Conservation (phyloP, 306 rosid genomes). For the Ormosia semicastrata region DNA sequence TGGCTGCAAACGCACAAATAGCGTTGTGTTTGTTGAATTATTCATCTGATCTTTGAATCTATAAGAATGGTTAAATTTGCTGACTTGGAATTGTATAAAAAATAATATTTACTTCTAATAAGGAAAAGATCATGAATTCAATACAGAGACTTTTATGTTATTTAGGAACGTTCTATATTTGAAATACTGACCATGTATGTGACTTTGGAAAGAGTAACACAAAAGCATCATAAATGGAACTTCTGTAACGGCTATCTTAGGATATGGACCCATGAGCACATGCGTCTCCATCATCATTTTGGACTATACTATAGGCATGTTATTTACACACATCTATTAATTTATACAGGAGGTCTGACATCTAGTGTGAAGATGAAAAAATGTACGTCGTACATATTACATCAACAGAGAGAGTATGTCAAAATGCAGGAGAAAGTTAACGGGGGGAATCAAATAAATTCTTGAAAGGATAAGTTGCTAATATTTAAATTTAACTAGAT, state of each 20-base stretch:
- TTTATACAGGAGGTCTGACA: too few relatives aligned
- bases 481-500: too few relatives aligned
- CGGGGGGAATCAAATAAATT: too few relatives aligned
- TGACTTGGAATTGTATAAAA: background rate
- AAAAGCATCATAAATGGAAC: background rate
- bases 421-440: too few relatives aligned
- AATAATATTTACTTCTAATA: background rate
- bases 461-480: too few relatives aligned
- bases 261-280: background rate
- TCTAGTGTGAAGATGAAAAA: too few relatives aligned
- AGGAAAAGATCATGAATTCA: background rate
- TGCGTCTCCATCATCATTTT: background rate
- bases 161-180: background rate
- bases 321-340: background rate
- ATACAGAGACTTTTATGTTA: background rate
- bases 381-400: too few relatives aligned
- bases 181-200: background rate
- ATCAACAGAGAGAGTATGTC: too few relatives aligned
- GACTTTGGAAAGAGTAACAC: background rate
- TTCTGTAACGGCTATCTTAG: background rate
- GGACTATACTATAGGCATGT: background rate
- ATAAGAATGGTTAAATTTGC: background rate
- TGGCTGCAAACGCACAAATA: too few relatives aligned
- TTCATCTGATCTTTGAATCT: background rate
- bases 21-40: background rate